phyloP scores from a whole-genome alignment of 768 basidiomycete genomes.

The Galerina marginata region DNA sequence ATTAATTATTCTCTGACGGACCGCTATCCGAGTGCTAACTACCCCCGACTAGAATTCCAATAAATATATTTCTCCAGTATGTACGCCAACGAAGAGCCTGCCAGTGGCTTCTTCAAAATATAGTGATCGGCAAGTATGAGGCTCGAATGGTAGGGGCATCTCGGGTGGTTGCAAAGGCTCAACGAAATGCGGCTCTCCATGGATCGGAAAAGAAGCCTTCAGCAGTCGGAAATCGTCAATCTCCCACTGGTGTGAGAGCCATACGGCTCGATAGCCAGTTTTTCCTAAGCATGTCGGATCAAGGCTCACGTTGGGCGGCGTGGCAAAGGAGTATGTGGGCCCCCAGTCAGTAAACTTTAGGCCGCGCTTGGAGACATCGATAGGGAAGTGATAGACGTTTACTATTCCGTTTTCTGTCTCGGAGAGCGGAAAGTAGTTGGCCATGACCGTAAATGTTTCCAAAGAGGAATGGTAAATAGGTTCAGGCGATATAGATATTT shows the following conservation, averaged over 20 bases:
- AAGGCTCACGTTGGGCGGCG: conserved; percentile 28
- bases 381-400: conserved; percentile 25
- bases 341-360: conserved; percentile 11
- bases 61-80: conserved; percentile 59
- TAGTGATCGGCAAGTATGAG: conserved; percentile 48
- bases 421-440: conserved; percentile 19
- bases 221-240: conserved; percentile 53
- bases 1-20: conserved; percentile 5
- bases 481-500: conserved; percentile 25
- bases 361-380: conserved; percentile 13
- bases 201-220: conserved; percentile 50
- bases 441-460: conserved; percentile 22
- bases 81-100: conserved; percentile 53
- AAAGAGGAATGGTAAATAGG: conserved; percentile 13
- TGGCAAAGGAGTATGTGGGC: conserved; percentile 27
- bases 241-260: conserved; percentile 58
- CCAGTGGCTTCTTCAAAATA: conserved; percentile 64
- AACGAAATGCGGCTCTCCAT: conserved; percentile 23
- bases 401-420: conserved; percentile 15
- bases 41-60: conserved; percentile 37
- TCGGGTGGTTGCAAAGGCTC: conserved; percentile 50
- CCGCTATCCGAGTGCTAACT: neutral
- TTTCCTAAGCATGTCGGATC: conserved; percentile 44
- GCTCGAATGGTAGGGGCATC: conserved; percentile 57
- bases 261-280: conserved; percentile 54